These are phyloP conservation scores for Yamadazyma atlantica DNA, from an alignment of 1,139 yeast genomes.

Conservation along the genomic window DNA sequence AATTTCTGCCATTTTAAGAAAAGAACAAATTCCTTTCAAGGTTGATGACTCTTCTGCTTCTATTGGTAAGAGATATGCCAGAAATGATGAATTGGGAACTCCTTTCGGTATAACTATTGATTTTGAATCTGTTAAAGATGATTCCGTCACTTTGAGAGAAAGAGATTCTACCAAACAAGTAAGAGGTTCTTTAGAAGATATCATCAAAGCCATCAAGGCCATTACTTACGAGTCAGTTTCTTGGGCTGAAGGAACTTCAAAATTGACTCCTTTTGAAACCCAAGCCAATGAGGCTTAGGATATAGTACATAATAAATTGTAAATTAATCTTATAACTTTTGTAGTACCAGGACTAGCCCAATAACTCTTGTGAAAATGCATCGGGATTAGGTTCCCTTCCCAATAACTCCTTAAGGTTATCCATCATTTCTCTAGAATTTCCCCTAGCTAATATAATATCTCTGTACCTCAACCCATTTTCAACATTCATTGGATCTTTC, in stretches of 20 bases:
- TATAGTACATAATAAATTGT: conserved; percentile 8
- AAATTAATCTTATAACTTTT: background rate
- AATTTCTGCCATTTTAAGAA: conserved; percentile 69
- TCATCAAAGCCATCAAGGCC: conserved; percentile 74
- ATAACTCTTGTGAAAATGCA: conserved; percentile 52
- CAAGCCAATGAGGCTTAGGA: conserved; percentile 35
- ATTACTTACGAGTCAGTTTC: conserved; percentile 71
- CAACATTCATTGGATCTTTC: conserved; percentile 62
- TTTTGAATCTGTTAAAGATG: conserved; percentile 88
- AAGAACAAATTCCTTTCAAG: conserved; percentile 87
- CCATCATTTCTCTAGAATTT: conserved; percentile 69
- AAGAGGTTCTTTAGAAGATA: conserved; percentile 82
- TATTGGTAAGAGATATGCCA: conserved; percentile 97
- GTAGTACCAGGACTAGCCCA: background rate
- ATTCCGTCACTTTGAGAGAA: conserved; percentile 93
- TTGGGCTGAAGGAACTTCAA: conserved; percentile 85
- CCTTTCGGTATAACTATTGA: conserved; percentile 99
- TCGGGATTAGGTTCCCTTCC: conserved; percentile 75
- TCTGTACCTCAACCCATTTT: conserved; percentile 65
- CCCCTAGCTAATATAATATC: conserved; percentile 70
- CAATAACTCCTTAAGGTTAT: conserved; percentile 60
- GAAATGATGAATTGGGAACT: conserved; percentile 99
- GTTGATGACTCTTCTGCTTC: conserved; percentile 97
- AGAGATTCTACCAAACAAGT: conserved; percentile 97
- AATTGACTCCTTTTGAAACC: conserved; percentile 62